These are phyloP conservation scores for Cochlearia excelsa DNA, from an alignment of 345 rosid species.

Conservation along the genomic window DNA sequence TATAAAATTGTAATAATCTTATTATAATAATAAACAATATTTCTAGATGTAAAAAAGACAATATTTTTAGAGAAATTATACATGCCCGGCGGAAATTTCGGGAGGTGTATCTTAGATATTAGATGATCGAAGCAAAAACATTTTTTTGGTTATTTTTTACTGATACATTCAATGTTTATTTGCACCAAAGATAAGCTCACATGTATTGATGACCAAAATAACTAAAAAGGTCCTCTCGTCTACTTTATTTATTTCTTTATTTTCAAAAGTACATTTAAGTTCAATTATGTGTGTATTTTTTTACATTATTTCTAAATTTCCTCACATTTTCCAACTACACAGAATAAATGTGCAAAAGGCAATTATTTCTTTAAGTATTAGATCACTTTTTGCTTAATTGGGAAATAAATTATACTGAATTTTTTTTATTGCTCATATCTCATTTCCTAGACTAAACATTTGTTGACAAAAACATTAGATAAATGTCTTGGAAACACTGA, in stretches of 20 bases:
- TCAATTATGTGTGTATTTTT: not conserved
- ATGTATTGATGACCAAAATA: slow-evolving; percentile 34
- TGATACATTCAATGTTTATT: not conserved
- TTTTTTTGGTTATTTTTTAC: not conserved
- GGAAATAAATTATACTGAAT: too few relatives aligned
- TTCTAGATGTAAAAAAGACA: not conserved
- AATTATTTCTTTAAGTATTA: too few relatives aligned
- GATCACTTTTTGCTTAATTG: too few relatives aligned
- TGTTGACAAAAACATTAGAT: too few relatives aligned
- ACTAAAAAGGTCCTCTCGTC: slow-evolving; percentile 15
- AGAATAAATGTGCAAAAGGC: too few relatives aligned
- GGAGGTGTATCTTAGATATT: slow-evolving; percentile 26
- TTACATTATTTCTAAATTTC: too few relatives aligned
- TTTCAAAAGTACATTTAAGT: slow-evolving; percentile 4
- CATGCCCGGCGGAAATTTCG: slow-evolving; percentile 40
- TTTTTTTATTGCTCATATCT: too few relatives aligned
- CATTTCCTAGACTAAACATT: too few relatives aligned
- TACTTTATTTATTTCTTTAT: slow-evolving; percentile 1
- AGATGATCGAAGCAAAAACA: slow-evolving; percentile 28
- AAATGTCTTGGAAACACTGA: too few relatives aligned
- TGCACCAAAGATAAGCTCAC: slow-evolving; percentile 27
- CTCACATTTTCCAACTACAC: too few relatives aligned
- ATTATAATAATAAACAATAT: not conserved
- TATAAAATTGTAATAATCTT: not conserved
- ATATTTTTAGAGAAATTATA: slow-evolving; percentile 13